Base-by-base conservation (phyloP, 169 alveolate genomes). In the Cyclospora cayetanensis region DNA sequence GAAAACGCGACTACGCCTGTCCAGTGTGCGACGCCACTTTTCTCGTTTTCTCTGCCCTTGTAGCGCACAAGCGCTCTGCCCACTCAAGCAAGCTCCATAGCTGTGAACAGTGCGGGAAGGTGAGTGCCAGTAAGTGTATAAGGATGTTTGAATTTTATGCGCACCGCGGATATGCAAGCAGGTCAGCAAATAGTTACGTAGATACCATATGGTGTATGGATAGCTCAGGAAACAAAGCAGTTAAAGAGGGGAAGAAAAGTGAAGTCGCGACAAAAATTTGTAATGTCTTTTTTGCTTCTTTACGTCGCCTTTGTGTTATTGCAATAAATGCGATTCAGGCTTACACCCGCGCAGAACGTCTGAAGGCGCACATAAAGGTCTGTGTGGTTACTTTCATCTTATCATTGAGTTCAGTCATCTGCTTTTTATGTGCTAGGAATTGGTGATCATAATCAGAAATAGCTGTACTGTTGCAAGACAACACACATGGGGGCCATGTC, bases 11-110 rank as follows among this genome's bases (percentile, higher is more conserved):
- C 63, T 82, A 82, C 41, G 27, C 31, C 3, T 82, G 90, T 63
- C 50, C 29, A 27, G n/a, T n/a, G 2, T 82, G 90, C 79, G 7
- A 22, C 29, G 63, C 31, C 43, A 18, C 55, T 2, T 82, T 82
- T 41, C 70, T 43, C 15, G 77, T 41, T 5, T 82, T 82, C 63
- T 82, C 90, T 31, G 68, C 90, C 18, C 90, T 82, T 27, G 90
- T 82, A 65, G 63, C 76, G 77, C 90, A 82, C 63, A 37, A 60
- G 65, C 76, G 90, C 18, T n/a, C 12, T 4, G 90, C 37, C 27
- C 90, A 82, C 41, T 68, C 90, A 4, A 82, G 43, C 42, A 82
- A 82, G 9, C 65, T 53, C 9, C 79, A 82, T 41, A 29, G n/a
- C 53, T 82, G 90, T 41, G 79, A 52, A 34, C 31, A 27, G 4